phyloP scores from a whole-genome alignment of 345 rosid genomes.

The Eucalyptus shirleyi region DNA sequence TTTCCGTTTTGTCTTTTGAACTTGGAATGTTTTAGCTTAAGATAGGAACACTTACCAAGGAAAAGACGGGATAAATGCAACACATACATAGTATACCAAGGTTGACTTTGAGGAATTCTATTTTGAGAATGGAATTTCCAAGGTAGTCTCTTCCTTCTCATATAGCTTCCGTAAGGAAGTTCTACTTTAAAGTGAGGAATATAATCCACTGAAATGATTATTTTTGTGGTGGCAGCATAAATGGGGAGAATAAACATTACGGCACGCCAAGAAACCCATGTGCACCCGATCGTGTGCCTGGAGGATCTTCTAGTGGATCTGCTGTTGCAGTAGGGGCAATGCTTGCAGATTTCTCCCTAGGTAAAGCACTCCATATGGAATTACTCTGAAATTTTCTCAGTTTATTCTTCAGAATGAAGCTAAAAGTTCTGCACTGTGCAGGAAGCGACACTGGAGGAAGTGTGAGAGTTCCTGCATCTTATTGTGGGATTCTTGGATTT shows the following conservation, averaged over 20 bases:
- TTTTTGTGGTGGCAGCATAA: conserved; percentile 28
- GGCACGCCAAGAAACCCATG: conserved; percentile 87
- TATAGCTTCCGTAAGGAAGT: not conserved
- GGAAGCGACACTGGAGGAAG: conserved; percentile 1
- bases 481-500: conserved; percentile 4
- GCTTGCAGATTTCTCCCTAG: conserved; percentile 81
- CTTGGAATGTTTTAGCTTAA: not conserved
- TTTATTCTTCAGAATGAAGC: not conserved
- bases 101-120: not conserved
- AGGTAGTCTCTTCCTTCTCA: not conserved
- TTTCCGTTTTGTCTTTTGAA: not conserved
- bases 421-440: not conserved
- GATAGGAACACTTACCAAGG: not conserved
- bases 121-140: not conserved
- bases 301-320: conserved; percentile 97
- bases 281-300: conserved; percentile 66
- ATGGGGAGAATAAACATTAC: conserved; percentile 78
- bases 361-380: conserved; percentile 11
- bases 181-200: not conserved
- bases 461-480: conserved; percentile 1
- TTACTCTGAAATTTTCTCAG: not conserved
- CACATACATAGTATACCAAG: not conserved
- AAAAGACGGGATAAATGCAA: not conserved
- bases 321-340: conserved; percentile 88
- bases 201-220: not conserved